These are phyloP conservation scores for Aureobasidium mangrovei DNA, from an alignment of 2,329 filamentous ascomycete genomes.

Conservation along the genomic window DNA sequence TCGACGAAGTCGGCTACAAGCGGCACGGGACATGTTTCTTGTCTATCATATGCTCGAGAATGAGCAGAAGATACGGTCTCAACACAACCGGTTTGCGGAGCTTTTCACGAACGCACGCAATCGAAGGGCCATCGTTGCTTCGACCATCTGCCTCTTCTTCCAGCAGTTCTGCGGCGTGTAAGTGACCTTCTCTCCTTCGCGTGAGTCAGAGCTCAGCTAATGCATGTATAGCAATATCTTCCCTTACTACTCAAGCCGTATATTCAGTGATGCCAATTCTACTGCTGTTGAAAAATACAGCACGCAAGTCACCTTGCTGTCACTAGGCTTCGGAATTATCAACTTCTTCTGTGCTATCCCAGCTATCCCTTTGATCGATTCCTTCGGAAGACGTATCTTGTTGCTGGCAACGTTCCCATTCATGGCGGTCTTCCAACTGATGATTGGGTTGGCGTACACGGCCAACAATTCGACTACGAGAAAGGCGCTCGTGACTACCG, in stretches of 20 bases:
- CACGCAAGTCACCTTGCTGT: constrained; percentile 14
- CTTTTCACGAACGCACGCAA: constrained; percentile 26
- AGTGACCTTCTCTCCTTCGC: not conserved
- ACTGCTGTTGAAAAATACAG: not conserved
- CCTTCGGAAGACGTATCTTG: constrained; percentile 25
- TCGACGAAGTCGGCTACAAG: constrained; percentile 29
- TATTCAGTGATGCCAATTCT: not conserved
- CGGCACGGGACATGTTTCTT: constrained; percentile 35
- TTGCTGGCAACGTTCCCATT: constrained; percentile 37
- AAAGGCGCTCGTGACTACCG: constrained; percentile 27
- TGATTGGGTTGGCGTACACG: constrained; percentile 31
- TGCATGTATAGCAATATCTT: constrained; percentile 9
- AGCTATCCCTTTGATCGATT: constrained; percentile 45
- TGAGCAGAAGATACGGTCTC: constrained; percentile 21
- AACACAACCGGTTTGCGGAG: constrained; percentile 36
- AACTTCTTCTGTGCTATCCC: constrained; percentile 52
- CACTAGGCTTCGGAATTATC: constrained; percentile 48
- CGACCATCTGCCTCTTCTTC: constrained; percentile 30
- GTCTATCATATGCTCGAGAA: constrained; percentile 17
- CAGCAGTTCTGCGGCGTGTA: constrained; percentile 51
- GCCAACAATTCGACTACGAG: constrained; percentile 21
- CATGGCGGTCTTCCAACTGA: constrained; percentile 40
- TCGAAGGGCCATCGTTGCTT: constrained; percentile 23
- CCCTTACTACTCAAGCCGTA: not conserved
- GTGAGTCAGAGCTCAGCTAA: not conserved